Evolutionary conservation across 2,329 filamentous ascomycete species (phyloP), one percentile per base, ranked within the genome.

Genomic region (Gnomoniopsis sp.): DNA sequence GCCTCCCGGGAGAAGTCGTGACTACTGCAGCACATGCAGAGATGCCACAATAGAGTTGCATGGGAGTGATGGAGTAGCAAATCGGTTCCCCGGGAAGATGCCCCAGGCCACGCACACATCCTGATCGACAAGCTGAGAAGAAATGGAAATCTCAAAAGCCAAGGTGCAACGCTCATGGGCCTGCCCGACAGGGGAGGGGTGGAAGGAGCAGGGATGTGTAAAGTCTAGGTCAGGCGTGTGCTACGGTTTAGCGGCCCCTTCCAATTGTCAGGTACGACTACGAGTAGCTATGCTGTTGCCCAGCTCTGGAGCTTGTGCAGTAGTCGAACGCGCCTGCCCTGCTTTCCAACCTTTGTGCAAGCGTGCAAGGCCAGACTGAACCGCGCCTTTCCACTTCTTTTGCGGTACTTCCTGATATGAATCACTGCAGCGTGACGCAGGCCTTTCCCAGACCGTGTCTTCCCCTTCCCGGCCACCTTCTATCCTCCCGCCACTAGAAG

Each of bases 361-460:
- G 50, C 38, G 41, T 34, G 14, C 47, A 43, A 38, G 44, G 44
- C 34, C 12, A 48, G 49, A 15, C 44, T 53, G 38, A 41, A 21
- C 19, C 33, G 46, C 23, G 22, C 46, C 46, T 49, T 49, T 38
- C 36, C 26, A 22, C n/a, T 43, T 14, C 6, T 8, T 14, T 43
- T 53, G 38, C 50, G 33, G 34, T 49, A 30, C 46, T 33, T 55
- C 43, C 21, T 48, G 47, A 46, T 61, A 53, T 62, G 59, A 56
- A 49, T 48, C 59, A n/a, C 53, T 51, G 52, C 44, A 47, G 44
- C n/a, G 55, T 55, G 51, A 53, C 30, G 38, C 51, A 53, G 51
- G 43, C 43, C 3, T 10, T 8, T 43, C 50, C 50, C 36, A 36
- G 21, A 53, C 56, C 49, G 49, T 34, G 44, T 48, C 52, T 55